Evolutionary conservation across 2,329 filamentous ascomycete species (phyloP).

Genomic region (Zalaria obscura): DNA sequence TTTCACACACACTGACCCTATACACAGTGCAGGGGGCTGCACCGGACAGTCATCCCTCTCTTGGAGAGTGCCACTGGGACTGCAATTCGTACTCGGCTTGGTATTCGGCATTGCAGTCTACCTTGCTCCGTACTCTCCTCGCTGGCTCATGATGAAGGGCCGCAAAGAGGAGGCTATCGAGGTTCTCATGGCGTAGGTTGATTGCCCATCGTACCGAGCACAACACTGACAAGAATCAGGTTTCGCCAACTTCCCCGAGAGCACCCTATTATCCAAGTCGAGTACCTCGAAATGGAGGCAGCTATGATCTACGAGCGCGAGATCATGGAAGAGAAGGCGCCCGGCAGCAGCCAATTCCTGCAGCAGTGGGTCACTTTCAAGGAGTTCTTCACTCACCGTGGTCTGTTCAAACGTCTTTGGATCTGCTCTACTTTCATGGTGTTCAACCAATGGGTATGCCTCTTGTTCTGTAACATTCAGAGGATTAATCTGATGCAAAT

Average conservation of each 20-base stretch:
- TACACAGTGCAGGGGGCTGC: too few relatives aligned
- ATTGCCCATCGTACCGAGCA: too few relatives aligned
- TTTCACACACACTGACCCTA: too few relatives aligned
- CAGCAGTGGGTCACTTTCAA: constrained; percentile 5
- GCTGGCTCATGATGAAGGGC: constrained; percentile 14
- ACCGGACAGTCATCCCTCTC: too few relatives aligned
- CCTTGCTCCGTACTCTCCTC: constrained; percentile 9
- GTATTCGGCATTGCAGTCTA: too few relatives aligned
- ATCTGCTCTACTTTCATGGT: constrained; percentile 44
- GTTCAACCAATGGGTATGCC: constrained; percentile 34
- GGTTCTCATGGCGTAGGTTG: constrained; percentile 5
- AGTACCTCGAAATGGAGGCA: constrained; percentile 17
- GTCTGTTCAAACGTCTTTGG: constrained; percentile 18
- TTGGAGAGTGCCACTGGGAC: too few relatives aligned
- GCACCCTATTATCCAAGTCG: constrained; percentile 11
- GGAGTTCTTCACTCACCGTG: constrained; percentile 4
- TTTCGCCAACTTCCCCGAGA: constrained; percentile 11
- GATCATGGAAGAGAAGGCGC: constrained; percentile 7
- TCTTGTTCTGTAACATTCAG: constrained; percentile 11
- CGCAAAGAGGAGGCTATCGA: constrained; percentile 13
- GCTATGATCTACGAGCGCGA: constrained; percentile 13
- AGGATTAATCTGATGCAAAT: neutral
- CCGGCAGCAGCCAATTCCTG: constrained; percentile 20
- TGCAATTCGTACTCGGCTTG: too few relatives aligned
- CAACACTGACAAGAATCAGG: neutral